Base-by-base conservation (phyloP, 352 stramenopile species). In the Globisporangium perplexum region DNA sequence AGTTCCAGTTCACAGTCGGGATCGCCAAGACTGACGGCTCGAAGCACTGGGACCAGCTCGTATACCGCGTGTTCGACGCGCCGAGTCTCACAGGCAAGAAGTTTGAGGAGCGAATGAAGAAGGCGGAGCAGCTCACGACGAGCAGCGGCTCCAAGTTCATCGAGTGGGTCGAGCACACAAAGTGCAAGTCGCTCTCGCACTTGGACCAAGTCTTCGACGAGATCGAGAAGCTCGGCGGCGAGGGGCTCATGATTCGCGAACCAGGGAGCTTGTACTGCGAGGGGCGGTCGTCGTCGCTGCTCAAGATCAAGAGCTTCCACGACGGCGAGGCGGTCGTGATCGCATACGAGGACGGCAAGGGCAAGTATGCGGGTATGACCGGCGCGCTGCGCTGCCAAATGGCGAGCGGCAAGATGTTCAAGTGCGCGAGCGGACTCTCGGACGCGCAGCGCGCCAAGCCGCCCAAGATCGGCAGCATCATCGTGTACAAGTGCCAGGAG, bases 401-500 rank as follows among this genome's bases (percentile, higher is more conserved):
- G 71, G 68, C 67, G 15, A 84, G 63, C 26, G 79, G 76, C 22
- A 88, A 88, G 55, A 75, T 71, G 61, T 91, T 91, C 57, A 87
- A 86, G 47, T 74, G 86, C 35, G 66, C 79, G 18, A 86, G 77
- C 20, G 81, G 81, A 0, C 64, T 91, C 12, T 88, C 74, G 28
- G 77, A 89, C 53, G 47, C 67, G 43, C 66, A 86, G 57, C 71
- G 74, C 35, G 63, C 58, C 33, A 57, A 72, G 1, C 79, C 79
- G 18, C 75, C 79, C 1, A 39, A 50, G 8, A 52, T 88, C 24
- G 79, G 74, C 11, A 69, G 64, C n/a, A 83, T 88, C 56, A 68
- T 92, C 47, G 82, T 87, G 62, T 90, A 89, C 70, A 87, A 87
- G 55, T 92, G 75, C 38, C 77, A 90, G 55, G 81, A 92, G 59